Percentiles rank a stretch among this genome's conserved stretches.
Evolutionary conservation across 2,329 filamentous ascomycete species (phyloP).

Genomic region (Pyricularia sp.): DNA sequence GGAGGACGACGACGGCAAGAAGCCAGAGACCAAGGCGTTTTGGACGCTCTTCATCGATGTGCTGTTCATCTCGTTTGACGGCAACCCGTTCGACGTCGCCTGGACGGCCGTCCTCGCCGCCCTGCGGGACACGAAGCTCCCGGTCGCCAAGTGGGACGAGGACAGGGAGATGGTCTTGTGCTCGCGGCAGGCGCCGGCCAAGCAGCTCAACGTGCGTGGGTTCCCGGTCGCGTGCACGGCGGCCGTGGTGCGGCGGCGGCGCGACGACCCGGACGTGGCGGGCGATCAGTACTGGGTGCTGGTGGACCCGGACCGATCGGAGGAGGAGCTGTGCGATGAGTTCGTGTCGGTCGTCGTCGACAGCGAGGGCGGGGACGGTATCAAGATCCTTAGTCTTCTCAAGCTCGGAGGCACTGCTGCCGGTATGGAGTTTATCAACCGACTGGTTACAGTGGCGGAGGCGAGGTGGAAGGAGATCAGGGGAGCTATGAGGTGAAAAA

Average conservation of each 20-base stretch:
- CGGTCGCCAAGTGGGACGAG: conserved; percentile 71
- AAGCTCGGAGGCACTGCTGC: conserved; percentile 73
- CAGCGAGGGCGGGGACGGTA: conserved; percentile 32
- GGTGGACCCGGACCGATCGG: conserved; percentile 80
- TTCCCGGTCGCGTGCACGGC: conserved; percentile 72
- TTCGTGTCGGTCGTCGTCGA: conserved; percentile 78
- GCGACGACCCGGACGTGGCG: conserved; percentile 18
- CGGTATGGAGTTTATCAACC: conserved; percentile 51
- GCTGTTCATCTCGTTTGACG: conserved; percentile 88
- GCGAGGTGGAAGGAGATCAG: conserved; percentile 54
- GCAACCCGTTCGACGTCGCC: conserved; percentile 83
- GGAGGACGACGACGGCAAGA: conserved; percentile 12
- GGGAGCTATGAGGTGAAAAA: conserved; percentile 23
- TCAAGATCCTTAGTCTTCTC: conserved; percentile 61
- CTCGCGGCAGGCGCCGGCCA: conserved; percentile 33
- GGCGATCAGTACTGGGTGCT: conserved; percentile 63
- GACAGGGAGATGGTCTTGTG: conserved; percentile 76
- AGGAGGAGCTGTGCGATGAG: conserved; percentile 80
- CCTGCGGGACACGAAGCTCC: conserved; percentile 66
- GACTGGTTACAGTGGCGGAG: conserved; percentile 49
- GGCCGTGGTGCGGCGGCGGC: conserved; percentile 61
- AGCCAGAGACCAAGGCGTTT: conserved; percentile 61
- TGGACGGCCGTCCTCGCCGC: conserved; percentile 82
- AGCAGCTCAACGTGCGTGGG: conserved; percentile 48
- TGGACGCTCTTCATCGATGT: conserved; percentile 95